Conservation (phyloP, 768 basidiomycete genomes). For the Lactifluus subvellereus region DNA sequence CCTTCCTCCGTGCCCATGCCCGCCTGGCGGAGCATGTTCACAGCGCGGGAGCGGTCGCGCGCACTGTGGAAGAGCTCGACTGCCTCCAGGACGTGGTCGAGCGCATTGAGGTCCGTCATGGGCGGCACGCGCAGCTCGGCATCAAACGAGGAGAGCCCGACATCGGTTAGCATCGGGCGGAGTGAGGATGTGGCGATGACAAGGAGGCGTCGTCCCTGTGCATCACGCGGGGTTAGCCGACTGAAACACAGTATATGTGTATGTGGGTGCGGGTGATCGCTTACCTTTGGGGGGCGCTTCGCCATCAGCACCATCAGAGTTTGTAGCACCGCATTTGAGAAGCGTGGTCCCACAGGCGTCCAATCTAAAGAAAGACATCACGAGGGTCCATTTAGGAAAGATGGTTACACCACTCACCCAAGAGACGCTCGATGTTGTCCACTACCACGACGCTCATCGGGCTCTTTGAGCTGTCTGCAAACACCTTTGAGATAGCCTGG, state of each 20-base stretch:
- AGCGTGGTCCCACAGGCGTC: slow-evolving; percentile 94
- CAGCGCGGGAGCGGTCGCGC: slow-evolving; percentile 50
- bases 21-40: slow-evolving; percentile 65
- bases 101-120: slow-evolving; percentile 58
- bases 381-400: not conserved
- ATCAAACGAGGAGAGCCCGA: slow-evolving; percentile 87
- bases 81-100: slow-evolving; percentile 75
- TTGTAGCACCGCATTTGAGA: slow-evolving; percentile 92
- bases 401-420: slow-evolving; percentile 51
- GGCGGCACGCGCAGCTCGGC: slow-evolving; percentile 81
- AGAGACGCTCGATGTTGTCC: slow-evolving; percentile 87
- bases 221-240: not conserved
- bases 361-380: slow-evolving; percentile 56
- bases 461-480: slow-evolving; percentile 95
- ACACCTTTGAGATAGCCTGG: slow-evolving; percentile 83
- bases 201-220: slow-evolving; percentile 76
- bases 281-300: slow-evolving; percentile 87
- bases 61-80: slow-evolving; percentile 66
- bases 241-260: not conserved
- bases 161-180: slow-evolving; percentile 75
- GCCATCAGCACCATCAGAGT: slow-evolving; percentile 82
- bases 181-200: slow-evolving; percentile 91
- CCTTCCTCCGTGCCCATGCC: slow-evolving; percentile 52
- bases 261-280: slow-evolving; percentile 6
- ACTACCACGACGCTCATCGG: slow-evolving; percentile 94